Conservation (phyloP, 2,329 filamentous ascomycete genomes). For the Harringtonia lauricola region DNA sequence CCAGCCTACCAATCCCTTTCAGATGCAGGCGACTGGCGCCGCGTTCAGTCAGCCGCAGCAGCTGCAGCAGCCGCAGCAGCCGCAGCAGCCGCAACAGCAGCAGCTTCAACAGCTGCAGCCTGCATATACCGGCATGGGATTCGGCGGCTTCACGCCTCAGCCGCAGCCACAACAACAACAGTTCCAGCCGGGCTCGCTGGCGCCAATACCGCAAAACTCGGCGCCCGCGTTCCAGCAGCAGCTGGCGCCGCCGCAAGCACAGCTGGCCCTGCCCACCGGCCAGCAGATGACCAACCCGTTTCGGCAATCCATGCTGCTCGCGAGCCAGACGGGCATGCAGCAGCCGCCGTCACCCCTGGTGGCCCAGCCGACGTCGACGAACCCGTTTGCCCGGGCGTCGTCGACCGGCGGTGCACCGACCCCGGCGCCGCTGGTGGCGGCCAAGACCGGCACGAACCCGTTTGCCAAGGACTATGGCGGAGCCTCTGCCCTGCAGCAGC, state of each 20-base stretch:
- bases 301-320: constrained; percentile 75
- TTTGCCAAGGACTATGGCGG: constrained; percentile 38
- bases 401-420: constrained; percentile 24
- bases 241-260: neutral
- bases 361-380: constrained; percentile 58
- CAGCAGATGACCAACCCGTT: constrained; percentile 80
- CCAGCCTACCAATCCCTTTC: constrained; percentile 30
- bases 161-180: constrained; percentile 25
- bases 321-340: constrained; percentile 36
- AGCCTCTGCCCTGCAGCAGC: constrained; percentile 21
- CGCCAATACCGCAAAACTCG: neutral
- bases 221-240: neutral
- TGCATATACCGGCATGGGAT: constrained; percentile 60
- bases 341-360: constrained; percentile 1
- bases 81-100: constrained; percentile 24
- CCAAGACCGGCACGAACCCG: constrained; percentile 47
- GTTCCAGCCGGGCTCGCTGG: neutral
- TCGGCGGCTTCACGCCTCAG: constrained; percentile 71
- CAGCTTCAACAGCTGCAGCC: constrained; percentile 30
- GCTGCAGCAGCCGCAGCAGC: constrained; percentile 21
- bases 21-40: constrained; percentile 23
- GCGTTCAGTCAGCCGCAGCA: constrained; percentile 20
- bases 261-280: constrained; percentile 24
- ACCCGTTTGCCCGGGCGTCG: constrained; percentile 69
- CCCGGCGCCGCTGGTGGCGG: constrained; percentile 32